Percentiles rank a stretch among this genome's conserved stretches.
Conservation (phyloP, 257 asterid genomes). For the Perilla frutescens region DNA sequence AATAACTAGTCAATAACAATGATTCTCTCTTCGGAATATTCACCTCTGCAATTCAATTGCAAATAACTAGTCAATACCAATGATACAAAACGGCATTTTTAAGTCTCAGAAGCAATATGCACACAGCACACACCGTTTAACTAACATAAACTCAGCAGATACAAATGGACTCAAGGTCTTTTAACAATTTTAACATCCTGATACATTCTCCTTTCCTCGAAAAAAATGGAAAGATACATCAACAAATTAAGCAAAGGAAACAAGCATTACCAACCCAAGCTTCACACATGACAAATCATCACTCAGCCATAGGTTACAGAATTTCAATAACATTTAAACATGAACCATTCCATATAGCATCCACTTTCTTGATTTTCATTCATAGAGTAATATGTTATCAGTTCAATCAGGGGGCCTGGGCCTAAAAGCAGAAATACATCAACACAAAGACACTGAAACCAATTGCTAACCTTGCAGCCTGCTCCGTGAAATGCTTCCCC, state of each 20-base stretch:
- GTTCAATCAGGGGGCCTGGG: background rate
- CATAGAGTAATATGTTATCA: background rate
- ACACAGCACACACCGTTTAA: too few relatives aligned
- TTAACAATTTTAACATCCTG: background rate
- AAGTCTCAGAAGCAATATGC: too few relatives aligned
- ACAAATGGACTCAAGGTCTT: background rate
- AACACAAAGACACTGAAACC: background rate
- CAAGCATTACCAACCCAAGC: constrained; percentile 7
- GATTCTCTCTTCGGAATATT: background rate
- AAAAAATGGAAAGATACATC: background rate
- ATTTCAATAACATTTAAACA: background rate
- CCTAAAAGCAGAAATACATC: too few relatives aligned
- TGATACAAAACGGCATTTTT: too few relatives aligned
- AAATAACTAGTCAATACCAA: background rate
- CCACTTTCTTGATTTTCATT: background rate
- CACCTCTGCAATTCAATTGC: background rate
- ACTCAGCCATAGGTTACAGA: background rate
- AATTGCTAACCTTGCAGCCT: constrained; percentile 75
- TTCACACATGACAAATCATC: background rate
- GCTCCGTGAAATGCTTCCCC: constrained; percentile 81
- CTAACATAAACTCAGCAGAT: background rate
- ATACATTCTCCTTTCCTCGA: too few relatives aligned
- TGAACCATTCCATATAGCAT: background rate
- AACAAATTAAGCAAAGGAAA: background rate
- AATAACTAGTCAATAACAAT: background rate